Evolutionary conservation across 192 early-diverging fungal species (phyloP), one percentile per base, ranked within the genome.

Genomic region (Coemansia asiatica): DNA sequence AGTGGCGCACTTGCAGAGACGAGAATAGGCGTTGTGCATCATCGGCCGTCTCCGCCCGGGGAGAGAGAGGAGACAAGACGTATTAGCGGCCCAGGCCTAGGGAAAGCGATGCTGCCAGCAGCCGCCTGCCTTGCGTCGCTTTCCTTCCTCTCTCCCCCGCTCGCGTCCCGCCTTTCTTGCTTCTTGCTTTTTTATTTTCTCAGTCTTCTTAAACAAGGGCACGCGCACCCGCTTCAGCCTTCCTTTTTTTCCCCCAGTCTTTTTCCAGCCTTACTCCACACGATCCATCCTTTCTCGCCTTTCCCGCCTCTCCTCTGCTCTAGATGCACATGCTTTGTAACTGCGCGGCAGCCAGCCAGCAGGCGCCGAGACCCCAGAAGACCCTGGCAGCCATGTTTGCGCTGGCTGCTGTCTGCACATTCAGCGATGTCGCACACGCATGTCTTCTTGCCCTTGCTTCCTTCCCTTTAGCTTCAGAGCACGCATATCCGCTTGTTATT

Each of bases 391-490:
- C 50, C 8, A 16, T 26, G 26, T 53, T 26, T 2, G 26, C 50
- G 26, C 50, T 1, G 26, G 56, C 56, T 16, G 26, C 28, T 21
- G 33, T 21, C 16, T 36, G 15, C 28, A 36, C 56, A 36, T 57
- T 25, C 9, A 12, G 35, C 23, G 58, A 22, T 2, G 6, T 60
- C 15, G 58, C 38, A 12, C 27, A 46, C 58, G 21, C 9, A 38
- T 60, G 58, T 60, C 40, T 60, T 23, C 38, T 60, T 18, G 38
- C 40, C 22, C 31, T 60, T 60, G 58, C 38, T 26, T 60, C 58
- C 40, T 38, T 60, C 21, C 58, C 58, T 27, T 60, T 60, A 25
- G 40, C 38, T 26, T 9, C 40, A 6, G 13, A 36, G 9, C 58
- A 19, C 58, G 16, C 36, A 21, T 35, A 60, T 25, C 40, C 58